Evolutionary conservation across 2,329 filamentous ascomycete species (phyloP), one percentile per base, ranked within the genome.

Genomic region (Xylaria polymorpha): DNA sequence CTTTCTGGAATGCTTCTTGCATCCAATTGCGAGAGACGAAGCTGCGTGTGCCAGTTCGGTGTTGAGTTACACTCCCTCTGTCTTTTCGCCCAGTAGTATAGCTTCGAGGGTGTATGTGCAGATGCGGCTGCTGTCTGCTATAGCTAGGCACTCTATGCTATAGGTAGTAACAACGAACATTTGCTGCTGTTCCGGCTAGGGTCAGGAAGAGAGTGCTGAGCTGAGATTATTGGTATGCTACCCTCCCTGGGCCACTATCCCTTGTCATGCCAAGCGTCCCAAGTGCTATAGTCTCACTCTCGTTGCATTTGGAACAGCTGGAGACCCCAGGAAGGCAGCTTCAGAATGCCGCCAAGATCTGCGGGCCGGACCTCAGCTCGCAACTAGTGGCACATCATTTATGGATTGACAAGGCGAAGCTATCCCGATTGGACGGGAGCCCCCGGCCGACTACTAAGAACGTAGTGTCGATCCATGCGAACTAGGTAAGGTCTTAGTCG

Each of bases 311-410:
- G 18, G 51, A 4, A 55, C 10, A 15, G 12, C n/a, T 12, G 35
- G 35, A 37, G 8, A 8, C 35, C 35, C 35, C n/a, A 55, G 22
- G 43, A 7, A 29, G 58, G 20, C 25, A 67, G 22, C 53, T 39
- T 43, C 29, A 15, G 37, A 22, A 43, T 29, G 43, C 46, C 53
- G 57, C 66, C 55, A 60, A 66, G 48, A 60, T 60, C 44, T 66
- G 68, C 68, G 68, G 66, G 39, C 46, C 66, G 68, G 62, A 65
- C 66, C 66, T 71, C 68, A 68, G 68, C 68, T 68, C 39, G 46
- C 25, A 14, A 51, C 66, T 66, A 71, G 62, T 60, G n/a, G 61
- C 32, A 67, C 50, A 62, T 67, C 60, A 61, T 64, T 61, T 61
- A 32, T 64, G 68, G 65, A n/a, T 6, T 41, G 22, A 18, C 10